A percentile compares a stretch with the other conserved stretches of the same genome.
These are phyloP conservation scores for Physcomitrium patens DNA, from an alignment of 225 moss, liverwort and hornwort species.

Conservation along the genomic window DNA sequence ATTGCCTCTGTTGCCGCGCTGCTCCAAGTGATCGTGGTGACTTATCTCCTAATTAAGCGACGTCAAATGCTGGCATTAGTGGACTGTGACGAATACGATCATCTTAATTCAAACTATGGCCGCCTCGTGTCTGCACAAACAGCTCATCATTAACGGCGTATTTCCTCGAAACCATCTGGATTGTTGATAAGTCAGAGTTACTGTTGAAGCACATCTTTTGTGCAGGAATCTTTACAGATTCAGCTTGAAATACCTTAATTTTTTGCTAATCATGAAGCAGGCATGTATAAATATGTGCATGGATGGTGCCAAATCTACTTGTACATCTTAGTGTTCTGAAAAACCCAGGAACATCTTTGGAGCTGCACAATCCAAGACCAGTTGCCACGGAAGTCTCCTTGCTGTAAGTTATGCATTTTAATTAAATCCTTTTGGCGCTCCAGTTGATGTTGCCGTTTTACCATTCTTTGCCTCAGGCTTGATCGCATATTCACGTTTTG, in stretches of 20 bases:
- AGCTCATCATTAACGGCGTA: background rate
- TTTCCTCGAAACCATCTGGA: too few species aligned
- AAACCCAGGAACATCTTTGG: background rate
- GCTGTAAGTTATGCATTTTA: constrained; percentile 12
- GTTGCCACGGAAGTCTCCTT: constrained; percentile 1
- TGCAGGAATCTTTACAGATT: background rate
- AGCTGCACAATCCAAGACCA: constrained; percentile 8
- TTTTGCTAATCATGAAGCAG: background rate
- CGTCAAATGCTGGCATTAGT: constrained; percentile 35
- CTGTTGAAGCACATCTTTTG: background rate
- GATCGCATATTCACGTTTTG: background rate
- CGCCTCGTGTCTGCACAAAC: constrained; percentile 22
- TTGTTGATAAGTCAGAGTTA: background rate
- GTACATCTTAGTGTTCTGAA: constrained; percentile 16
- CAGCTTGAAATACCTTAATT: background rate
- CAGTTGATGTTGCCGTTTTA: background rate
- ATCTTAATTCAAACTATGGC: constrained; percentile 17
- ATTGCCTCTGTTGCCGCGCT: constrained; percentile 33
- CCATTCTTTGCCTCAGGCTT: background rate
- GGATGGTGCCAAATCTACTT: background rate
- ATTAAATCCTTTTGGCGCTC: background rate
- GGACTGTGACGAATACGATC: constrained; percentile 21
- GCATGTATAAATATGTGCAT: background rate
- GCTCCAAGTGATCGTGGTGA: constrained; percentile 31
- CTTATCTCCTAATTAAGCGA: constrained; percentile 33